Conservation (phyloP, 225 moss, liverwort and hornwort genomes). For the Anthoceros angustus region DNA sequence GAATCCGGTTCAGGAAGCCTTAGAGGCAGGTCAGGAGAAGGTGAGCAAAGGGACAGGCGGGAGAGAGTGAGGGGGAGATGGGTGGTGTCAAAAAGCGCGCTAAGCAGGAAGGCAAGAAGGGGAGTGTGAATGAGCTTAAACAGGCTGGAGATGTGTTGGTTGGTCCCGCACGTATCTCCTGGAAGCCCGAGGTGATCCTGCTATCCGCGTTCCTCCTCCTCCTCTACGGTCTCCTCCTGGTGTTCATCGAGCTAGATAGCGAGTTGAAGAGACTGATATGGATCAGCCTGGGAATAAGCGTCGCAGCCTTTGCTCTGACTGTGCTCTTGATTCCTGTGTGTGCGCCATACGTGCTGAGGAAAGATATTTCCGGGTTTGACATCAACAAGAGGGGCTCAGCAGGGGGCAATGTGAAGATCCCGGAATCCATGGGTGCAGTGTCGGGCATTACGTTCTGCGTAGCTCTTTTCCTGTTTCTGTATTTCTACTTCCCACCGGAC, state of each 20-base stretch:
- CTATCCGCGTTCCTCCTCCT: not conserved
- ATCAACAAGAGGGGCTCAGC: constrained; percentile 6
- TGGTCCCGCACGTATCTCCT: not conserved
- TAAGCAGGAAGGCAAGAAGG: not conserved
- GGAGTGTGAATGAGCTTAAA: not conserved
- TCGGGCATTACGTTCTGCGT: not conserved
- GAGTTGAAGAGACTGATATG: not conserved
- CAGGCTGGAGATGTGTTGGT: not conserved
- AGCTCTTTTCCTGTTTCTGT: not conserved
- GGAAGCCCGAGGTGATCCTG: not conserved
- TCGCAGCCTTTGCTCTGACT: not conserved
- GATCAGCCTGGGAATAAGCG: constrained; percentile 1
- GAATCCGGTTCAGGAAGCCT: no score
- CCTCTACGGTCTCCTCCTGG: not conserved
- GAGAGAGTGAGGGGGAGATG: no score
- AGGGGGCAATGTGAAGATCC: constrained; percentile 2
- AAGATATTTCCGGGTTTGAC: constrained; percentile 6
- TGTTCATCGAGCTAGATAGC: not conserved
- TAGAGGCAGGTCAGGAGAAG: no score
- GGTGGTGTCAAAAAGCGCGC: not conserved
- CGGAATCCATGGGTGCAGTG: constrained; percentile 6
- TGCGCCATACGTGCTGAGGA: not conserved
- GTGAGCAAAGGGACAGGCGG: no score
- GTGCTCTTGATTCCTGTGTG: not conserved
- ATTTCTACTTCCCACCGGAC: not conserved